Conservation (phyloP, 768 basidiomycete genomes). For the Lactifluus hygrophoroides region DNA sequence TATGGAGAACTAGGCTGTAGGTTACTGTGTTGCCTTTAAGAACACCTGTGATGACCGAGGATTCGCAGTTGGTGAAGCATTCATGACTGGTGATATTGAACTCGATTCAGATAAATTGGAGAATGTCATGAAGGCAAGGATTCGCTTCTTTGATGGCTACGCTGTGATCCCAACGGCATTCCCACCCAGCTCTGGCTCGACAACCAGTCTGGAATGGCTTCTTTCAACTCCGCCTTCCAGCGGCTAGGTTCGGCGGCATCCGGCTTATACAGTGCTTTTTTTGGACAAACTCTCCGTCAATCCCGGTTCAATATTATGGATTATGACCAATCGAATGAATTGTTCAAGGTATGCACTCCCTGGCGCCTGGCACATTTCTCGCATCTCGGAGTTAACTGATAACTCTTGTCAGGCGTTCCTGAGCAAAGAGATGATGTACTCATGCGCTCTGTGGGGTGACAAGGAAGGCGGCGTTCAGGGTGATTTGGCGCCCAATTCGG, state of each 20-base stretch:
- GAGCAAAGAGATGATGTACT: conserved; percentile 91
- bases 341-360: conserved; percentile 52
- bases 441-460: conserved; percentile 75
- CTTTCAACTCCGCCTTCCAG: conserved; percentile 23
- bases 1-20: conserved; percentile 29
- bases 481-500: conserved; percentile 35
- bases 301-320: conserved; percentile 72
- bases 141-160: background rate
- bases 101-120: conserved; percentile 24
- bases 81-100: conserved; percentile 29
- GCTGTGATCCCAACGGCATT: background rate
- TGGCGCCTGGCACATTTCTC: background rate
- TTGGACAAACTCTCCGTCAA: conserved; percentile 65
- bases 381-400: background rate
- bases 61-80: conserved; percentile 30
- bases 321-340: conserved; percentile 90
- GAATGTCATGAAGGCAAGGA: conserved; percentile 27
- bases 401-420: conserved; percentile 52
- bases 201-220: conserved; percentile 25
- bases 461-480: conserved; percentile 73
- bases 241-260: conserved; percentile 23
- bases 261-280: conserved; percentile 51
- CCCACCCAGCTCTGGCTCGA: conserved; percentile 28
- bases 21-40: conserved; percentile 4
- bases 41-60: background rate